Percentiles rank a stretch among this genome's conserved stretches.
phyloP scores from a whole-genome alignment of 2,329 filamentous ascomycete genomes.

The Fusarium domesticum region DNA sequence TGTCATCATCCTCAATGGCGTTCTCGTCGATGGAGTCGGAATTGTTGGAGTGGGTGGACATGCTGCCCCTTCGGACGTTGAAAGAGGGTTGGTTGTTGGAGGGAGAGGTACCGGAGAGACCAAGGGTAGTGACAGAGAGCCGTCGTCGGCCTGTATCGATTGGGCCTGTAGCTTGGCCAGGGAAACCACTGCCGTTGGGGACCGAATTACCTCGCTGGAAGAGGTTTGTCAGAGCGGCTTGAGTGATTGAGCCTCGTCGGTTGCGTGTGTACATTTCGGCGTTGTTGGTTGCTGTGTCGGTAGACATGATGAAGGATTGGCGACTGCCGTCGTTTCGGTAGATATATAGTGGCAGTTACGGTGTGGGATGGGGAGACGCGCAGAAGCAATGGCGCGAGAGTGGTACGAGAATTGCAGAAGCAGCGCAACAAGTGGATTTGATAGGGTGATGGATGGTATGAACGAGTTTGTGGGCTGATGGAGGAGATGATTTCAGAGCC shows the following conservation, averaged over 20 bases:
- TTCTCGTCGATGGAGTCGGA: conserved; percentile 68
- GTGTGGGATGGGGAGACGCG: conserved; percentile 25
- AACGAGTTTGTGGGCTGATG: conserved; percentile 22
- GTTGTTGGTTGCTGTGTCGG: conserved; percentile 33
- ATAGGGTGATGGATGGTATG: conserved; percentile 19
- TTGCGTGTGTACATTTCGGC: conserved; percentile 44
- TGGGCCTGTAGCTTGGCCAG: conserved; percentile 37
- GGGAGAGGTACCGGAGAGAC: conserved; percentile 70
- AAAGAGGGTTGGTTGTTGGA: conserved; percentile 51
- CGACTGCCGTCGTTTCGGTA: conserved; percentile 21
- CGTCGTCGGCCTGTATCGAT: conserved; percentile 62
- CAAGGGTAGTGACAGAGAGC: conserved; percentile 71
- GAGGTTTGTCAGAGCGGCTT: conserved; percentile 55
- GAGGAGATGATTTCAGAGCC: conserved; percentile 2
- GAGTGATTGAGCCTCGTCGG: conserved; percentile 56
- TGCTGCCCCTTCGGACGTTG: conserved; percentile 60
- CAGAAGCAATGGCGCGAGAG: conserved; percentile 25
- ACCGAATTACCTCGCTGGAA: conserved; percentile 57
- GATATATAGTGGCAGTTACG: conserved; percentile 27
- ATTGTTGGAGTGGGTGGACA: conserved; percentile 60
- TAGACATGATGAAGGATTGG: conserved; percentile 29
- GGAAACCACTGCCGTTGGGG: conserved; percentile 43
- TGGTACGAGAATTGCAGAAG: conserved; percentile 28
- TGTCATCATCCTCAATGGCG: conserved; percentile 68
- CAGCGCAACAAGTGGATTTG: conserved; percentile 27